Evolutionary conservation across 2,329 filamentous ascomycete species (phyloP).

Genomic region (Pseudogymnoascus sp.): DNA sequence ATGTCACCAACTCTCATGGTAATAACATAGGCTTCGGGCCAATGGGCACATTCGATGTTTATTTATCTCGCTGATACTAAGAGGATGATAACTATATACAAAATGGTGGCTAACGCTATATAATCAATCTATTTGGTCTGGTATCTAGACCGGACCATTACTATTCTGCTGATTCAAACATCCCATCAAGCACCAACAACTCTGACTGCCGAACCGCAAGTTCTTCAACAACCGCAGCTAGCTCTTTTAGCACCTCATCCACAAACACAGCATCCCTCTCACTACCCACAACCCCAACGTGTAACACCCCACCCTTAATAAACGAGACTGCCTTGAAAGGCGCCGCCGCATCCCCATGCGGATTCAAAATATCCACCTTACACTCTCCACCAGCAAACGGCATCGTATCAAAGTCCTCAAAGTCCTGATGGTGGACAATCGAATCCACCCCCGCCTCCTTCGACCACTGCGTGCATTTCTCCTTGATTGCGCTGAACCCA

Average conservation of each 20-base stretch:
- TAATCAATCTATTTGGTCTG: neutral
- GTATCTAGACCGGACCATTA: neutral
- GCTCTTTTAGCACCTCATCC: conserved; percentile 28
- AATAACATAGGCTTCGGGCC: too few species aligned
- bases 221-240: conserved; percentile 20
- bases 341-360: conserved; percentile 31
- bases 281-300: conserved; percentile 37
- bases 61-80: neutral
- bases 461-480: conserved; percentile 30
- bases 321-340: conserved; percentile 40
- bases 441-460: conserved; percentile 23
- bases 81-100: neutral
- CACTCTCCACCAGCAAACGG: conserved; percentile 29
- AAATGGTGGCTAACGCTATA: neutral
- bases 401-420: conserved; percentile 35
- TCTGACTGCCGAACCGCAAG: conserved; percentile 10
- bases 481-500: conserved; percentile 28
- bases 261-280: conserved; percentile 32
- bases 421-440: conserved; percentile 32
- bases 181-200: conserved; percentile 13
- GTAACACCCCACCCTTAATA: conserved; percentile 31
- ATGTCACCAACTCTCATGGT: neutral
- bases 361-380: conserved; percentile 28
- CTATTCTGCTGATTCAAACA: neutral
- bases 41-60: neutral